Percentiles rank a stretch among this genome's conserved stretches.
Evolutionary conservation across 1,284 basidiomycete species (phyloP).

Genomic region (Puccinia horiana): DNA sequence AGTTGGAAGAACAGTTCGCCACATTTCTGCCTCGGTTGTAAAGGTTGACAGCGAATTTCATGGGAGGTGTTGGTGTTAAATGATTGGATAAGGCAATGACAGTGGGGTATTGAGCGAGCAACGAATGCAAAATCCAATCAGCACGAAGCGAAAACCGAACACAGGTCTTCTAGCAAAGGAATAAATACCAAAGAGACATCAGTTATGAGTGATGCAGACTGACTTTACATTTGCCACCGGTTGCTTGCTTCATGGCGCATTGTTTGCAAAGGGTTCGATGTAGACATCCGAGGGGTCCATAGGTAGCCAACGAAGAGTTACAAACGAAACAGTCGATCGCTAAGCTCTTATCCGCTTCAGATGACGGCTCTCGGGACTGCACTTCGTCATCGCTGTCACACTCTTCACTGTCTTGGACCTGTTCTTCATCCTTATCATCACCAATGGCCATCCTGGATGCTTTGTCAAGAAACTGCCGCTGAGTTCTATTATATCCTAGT

Average conservation of each 20-base stretch:
- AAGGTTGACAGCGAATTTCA: neutral
- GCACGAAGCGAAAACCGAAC: no score
- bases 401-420: neutral
- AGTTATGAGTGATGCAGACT: neutral
- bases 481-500: no score
- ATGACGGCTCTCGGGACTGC: neutral
- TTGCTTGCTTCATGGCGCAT: constrained; percentile 49
- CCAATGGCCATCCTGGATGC: neutral
- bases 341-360: neutral
- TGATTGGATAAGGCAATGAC: neutral
- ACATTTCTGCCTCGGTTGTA: neutral
- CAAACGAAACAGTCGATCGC: constrained; percentile 26
- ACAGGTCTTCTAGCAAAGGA: no score
- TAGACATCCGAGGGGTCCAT: constrained; percentile 32
- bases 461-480: neutral
- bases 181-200: neutral
- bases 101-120: neutral
- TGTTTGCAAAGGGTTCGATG: constrained; percentile 42
- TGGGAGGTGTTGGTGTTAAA: neutral
- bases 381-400: neutral
- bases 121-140: neutral
- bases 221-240: constrained; percentile 41
- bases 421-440: neutral
- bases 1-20: constrained; percentile 2
- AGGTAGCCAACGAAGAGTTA: neutral